Base-by-base conservation (phyloP, 2,329 filamentous ascomycete species). In the Neofusicoccum ribis region DNA sequence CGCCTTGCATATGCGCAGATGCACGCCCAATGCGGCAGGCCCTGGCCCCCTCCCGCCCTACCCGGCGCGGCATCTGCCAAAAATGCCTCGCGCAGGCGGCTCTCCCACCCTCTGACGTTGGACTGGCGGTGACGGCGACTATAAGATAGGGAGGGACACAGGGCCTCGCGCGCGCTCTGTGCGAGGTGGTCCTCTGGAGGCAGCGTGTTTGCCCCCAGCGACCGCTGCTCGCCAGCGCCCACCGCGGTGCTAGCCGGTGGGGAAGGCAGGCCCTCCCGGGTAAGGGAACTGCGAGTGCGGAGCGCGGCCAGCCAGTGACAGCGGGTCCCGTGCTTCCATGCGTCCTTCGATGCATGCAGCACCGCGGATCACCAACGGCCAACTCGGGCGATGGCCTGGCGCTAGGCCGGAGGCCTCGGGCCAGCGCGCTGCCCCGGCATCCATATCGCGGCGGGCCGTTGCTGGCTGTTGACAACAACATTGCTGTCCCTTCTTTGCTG, bases 331-430 rank as follows among this genome's bases (percentile, higher is more conserved):
- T 47, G 39, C 27, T 64, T 64, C 62, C 52, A 64, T 58, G 63
- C 52, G 58, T 54, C 31, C 47, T 64, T 64, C 63, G 63, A 59
- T 64, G 63, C 63, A 64, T 27, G 31, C 39, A 58, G 37, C 49
- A 27, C 39, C 41, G 37, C 43, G 52, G 44, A 64, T 59, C 59
- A 34, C 44, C 34, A 50, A 47, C 51, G 43, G 51, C 44, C 52
- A 31, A 64, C 61, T 54, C 49, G 49, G 51, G 51, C 17, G 9
- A 43, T 36, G 49, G 61, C n/a, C 61, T 46, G 5, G 23, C 36
- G 36, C 44, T 51, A 43, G 23, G 27, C 39, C 11, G 43, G 50
- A 39, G 60, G 17, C 34, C 39, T 27, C 41, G 49, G 60, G 41
- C 61, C 61, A 44, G 31, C 61, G 17, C 36, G 20, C 31, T 39